Conservation (phyloP, 768 basidiomycete species). For the Pleurotus citrinopileatus region DNA sequence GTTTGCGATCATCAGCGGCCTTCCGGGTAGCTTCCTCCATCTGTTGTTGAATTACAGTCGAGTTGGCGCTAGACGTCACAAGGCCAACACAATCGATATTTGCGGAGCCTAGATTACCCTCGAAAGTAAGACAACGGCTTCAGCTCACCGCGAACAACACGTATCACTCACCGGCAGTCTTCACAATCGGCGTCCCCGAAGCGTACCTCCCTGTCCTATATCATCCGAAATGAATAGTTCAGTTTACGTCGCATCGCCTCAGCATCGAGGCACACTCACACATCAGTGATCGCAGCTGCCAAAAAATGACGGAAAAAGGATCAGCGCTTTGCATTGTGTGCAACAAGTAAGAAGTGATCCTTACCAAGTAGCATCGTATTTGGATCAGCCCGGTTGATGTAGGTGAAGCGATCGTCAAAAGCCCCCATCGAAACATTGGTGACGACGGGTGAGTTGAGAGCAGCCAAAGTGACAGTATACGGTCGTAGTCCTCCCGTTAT, state of each 20-base stretch:
- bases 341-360: slow-evolving; percentile 9
- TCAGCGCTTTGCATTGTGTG: not conserved
- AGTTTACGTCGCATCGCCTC: not conserved
- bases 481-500: slow-evolving; percentile 43
- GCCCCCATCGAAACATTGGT: slow-evolving; percentile 39
- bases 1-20: slow-evolving; percentile 17
- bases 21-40: slow-evolving; percentile 9
- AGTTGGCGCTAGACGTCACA: slow-evolving; percentile 21
- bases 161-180: slow-evolving; percentile 15
- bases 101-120: slow-evolving; percentile 20
- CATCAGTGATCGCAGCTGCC: slow-evolving; percentile 37
- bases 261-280: slow-evolving; percentile 30
- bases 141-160: not conserved
- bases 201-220: slow-evolving; percentile 32
- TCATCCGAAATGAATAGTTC: not conserved
- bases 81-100: slow-evolving; percentile 28
- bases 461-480: slow-evolving; percentile 39
- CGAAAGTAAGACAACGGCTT: not conserved
- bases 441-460: slow-evolving; percentile 32
- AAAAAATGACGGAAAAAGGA: slow-evolving; percentile 1
- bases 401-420: slow-evolving; percentile 36
- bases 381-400: slow-evolving; percentile 39
- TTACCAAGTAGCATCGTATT: slow-evolving; percentile 36
- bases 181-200: slow-evolving; percentile 18
- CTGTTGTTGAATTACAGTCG: slow-evolving; percentile 15